A percentile compares a stretch with the other conserved stretches of the same genome.
These are phyloP conservation scores for Pythium periplocum DNA, from an alignment of 352 stramenopile genomes.

Conservation along the genomic window DNA sequence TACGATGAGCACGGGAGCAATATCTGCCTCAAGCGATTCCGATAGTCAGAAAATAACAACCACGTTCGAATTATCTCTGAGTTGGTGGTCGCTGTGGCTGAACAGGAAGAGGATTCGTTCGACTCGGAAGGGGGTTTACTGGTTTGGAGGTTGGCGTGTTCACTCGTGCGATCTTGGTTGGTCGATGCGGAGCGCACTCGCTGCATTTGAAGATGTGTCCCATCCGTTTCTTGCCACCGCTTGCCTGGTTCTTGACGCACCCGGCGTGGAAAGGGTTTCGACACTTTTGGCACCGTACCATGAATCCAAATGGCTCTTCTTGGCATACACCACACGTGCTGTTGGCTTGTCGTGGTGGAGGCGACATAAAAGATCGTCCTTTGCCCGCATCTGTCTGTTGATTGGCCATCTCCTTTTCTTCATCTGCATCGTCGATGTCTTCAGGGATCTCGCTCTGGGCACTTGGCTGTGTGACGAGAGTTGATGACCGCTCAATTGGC, in stretches of 20 bases:
- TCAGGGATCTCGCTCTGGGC: no score
- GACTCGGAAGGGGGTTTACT: no score
- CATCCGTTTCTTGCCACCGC: slow-evolving; percentile 21
- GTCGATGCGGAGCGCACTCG: slow-evolving; percentile 19
- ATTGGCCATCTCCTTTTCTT: no score
- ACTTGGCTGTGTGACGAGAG: no score
- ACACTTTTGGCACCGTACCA: slow-evolving; percentile 52
- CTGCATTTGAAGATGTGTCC: slow-evolving; percentile 28
- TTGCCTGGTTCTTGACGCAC: slow-evolving; percentile 27
- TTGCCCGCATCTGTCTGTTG: no score
- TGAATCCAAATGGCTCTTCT: slow-evolving; percentile 49
- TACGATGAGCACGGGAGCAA: slow-evolving; percentile 77
- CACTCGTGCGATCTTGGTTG: slow-evolving; percentile 17
- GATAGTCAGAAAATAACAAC: slow-evolving; percentile 1
- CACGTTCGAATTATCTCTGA: no score
- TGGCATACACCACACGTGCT: slow-evolving; percentile 22
- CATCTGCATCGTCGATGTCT: no score
- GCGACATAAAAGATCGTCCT: no score
- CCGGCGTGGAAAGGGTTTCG: slow-evolving; percentile 38
- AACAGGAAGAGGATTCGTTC: no score
- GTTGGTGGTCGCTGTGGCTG: no score
- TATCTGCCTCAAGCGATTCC: slow-evolving; percentile 41
- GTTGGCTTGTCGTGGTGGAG: neutral
- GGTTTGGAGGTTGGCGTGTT: no score
- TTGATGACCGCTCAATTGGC: no score